These are phyloP conservation scores for Bipolaris bicolor DNA, from an alignment of 2,329 filamentous ascomycete species.

Conservation along the genomic window DNA sequence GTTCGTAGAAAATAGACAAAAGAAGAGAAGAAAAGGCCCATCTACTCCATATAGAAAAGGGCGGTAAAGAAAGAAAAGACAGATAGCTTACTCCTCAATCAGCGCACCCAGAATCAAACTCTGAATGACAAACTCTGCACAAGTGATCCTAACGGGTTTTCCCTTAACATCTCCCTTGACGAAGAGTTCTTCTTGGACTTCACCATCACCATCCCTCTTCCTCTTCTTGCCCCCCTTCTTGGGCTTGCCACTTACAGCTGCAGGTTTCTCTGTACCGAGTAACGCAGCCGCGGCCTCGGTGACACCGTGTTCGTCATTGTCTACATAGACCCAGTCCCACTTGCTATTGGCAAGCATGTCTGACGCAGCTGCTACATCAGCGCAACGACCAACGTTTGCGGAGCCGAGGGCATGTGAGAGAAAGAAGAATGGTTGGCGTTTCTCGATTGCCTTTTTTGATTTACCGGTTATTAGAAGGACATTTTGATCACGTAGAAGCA, in stretches of 20 bases:
- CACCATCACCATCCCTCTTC: conserved; percentile 51
- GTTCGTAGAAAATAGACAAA: background rate
- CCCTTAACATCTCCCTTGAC: conserved; percentile 48
- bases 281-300: conserved; percentile 61
- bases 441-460: conserved; percentile 65
- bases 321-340: conserved; percentile 83
- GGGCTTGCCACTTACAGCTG: conserved; percentile 25
- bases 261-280: conserved; percentile 41
- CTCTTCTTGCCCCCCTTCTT: conserved; percentile 47
- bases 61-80: background rate
- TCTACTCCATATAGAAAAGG: background rate
- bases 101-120: conserved; percentile 86
- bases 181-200: conserved; percentile 31
- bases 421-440: conserved; percentile 76
- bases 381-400: conserved; percentile 66
- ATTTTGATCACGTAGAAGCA: conserved; percentile 67
- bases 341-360: conserved; percentile 62
- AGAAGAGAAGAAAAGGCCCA: background rate
- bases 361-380: conserved; percentile 69
- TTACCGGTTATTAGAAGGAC: conserved; percentile 76
- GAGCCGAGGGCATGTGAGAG: conserved; percentile 80
- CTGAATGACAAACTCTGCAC: conserved; percentile 88
- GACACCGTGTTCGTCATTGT: conserved; percentile 67
- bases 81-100: conserved; percentile 61
- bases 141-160: conserved; percentile 69